Conservation (phyloP, 2,329 filamentous ascomycete genomes). For the Myriosclerotinia curreyana region DNA sequence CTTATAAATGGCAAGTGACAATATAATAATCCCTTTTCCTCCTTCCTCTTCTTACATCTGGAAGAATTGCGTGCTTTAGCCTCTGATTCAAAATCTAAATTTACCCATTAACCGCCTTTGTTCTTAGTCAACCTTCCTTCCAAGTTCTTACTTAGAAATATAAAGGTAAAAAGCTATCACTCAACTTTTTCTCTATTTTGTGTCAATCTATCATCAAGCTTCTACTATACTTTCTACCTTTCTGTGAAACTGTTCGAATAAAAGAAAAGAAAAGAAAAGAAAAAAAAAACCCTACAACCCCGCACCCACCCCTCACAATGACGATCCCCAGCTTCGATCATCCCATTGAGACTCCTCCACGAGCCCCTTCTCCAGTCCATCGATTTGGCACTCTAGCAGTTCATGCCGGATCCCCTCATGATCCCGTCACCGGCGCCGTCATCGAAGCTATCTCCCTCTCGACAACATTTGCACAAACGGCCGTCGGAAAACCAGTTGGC, state of each 20-base stretch:
- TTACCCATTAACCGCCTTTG: constrained; percentile 12
- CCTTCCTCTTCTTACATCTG: neutral
- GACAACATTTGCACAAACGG: constrained; percentile 90
- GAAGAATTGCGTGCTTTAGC: constrained; percentile 6
- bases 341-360: constrained; percentile 69
- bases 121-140: neutral
- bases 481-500: constrained; percentile 83
- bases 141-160: neutral
- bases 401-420: constrained; percentile 87
- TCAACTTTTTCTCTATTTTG: neutral
- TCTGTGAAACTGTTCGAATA: neutral
- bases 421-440: constrained; percentile 88
- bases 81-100: neutral
- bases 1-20: neutral
- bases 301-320: constrained; percentile 28
- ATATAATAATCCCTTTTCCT: neutral
- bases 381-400: constrained; percentile 92
- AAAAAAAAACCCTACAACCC: neutral
- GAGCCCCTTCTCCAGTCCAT: constrained; percentile 69
- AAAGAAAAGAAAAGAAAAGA: neutral
- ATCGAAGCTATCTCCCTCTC: constrained; percentile 95
- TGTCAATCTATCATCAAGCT: neutral
- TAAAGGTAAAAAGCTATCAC: neutral
- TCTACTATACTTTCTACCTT: neutral
- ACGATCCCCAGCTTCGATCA: constrained; percentile 41